Evolutionary conservation across 495 filamentous ascomycete genomes (phyloP).

Genomic region (Tuber aestivum): DNA sequence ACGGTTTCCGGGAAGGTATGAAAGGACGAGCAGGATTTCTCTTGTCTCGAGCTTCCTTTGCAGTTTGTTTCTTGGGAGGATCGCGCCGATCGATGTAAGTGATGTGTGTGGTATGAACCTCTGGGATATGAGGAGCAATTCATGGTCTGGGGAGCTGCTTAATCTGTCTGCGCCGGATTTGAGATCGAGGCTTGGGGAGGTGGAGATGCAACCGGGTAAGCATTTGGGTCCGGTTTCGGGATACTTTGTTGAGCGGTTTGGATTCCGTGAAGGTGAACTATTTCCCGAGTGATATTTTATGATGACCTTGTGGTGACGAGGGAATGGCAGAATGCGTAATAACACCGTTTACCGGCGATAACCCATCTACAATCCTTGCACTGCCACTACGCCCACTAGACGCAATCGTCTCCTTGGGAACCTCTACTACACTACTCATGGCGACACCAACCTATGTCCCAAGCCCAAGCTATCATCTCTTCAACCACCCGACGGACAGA

Average conservation of each 20-base stretch:
- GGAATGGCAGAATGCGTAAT: constrained; percentile 57
- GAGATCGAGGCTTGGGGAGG: constrained; percentile 70
- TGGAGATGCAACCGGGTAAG: constrained; percentile 71
- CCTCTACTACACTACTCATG: constrained; percentile 96
- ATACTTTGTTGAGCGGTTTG: constrained; percentile 73
- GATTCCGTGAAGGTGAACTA: constrained; percentile 53
- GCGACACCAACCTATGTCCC: constrained; percentile 83
- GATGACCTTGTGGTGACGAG: constrained; percentile 12
- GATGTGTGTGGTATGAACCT: constrained; percentile 97
- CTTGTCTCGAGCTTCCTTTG: constrained; percentile 93
- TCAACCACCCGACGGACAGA: constrained; percentile 78
- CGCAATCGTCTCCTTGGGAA: constrained; percentile 89
- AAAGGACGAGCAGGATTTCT: constrained; percentile 73
- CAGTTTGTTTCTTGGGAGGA: constrained; percentile 75
- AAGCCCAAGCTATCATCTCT: constrained; percentile 79
- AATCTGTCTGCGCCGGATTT: constrained; percentile 71
- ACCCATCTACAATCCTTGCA: constrained; percentile 88
- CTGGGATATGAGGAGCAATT: constrained; percentile 73
- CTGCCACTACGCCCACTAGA: constrained; percentile 78
- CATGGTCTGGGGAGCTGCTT: constrained; percentile 68
- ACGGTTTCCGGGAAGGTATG: constrained; percentile 74
- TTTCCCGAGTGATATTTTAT: constrained; percentile 27
- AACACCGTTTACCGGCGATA: constrained; percentile 87
- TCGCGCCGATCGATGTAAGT: constrained; percentile 86
- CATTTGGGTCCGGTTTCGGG: constrained; percentile 64